Conservation (phyloP, 306 rosid species). For the Glycine latifolia region DNA sequence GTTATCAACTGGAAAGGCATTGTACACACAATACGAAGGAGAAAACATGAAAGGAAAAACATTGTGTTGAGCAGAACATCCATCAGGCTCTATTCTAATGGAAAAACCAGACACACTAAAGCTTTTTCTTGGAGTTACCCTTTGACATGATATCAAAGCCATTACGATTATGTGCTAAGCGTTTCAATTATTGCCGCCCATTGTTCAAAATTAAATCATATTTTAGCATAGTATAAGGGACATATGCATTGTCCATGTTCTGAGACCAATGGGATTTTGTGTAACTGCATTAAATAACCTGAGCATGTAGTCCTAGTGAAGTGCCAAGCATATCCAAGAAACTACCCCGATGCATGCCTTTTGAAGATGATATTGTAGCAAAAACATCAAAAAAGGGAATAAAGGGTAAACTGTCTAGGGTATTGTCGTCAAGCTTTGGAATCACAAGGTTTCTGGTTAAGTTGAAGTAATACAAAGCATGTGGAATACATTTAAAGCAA, state of each 20-base stretch:
- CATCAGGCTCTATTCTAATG: neutral
- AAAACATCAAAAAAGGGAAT: neutral
- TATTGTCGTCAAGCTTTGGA: neutral
- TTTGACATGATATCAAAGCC: neutral
- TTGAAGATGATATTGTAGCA: neutral
- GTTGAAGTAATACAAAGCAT: neutral
- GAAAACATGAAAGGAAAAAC: neutral
- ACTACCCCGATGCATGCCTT: neutral
- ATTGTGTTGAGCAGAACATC: neutral
- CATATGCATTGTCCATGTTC: neutral
- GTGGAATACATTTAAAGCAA: neutral
- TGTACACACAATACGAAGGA: neutral
- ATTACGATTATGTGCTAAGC: neutral
- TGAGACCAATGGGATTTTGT: too few species aligned
- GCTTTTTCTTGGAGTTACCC: neutral
- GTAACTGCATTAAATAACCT: too few species aligned
- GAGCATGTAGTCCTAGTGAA: too few species aligned
- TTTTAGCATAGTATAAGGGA: too few species aligned
- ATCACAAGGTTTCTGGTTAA: conserved; percentile 1
- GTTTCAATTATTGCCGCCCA: too few species aligned
- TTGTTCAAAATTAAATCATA: too few species aligned
- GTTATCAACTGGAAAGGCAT: neutral
- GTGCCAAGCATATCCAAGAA: too few species aligned
- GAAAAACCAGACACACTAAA: neutral
- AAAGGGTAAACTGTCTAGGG: neutral